phyloP scores from a whole-genome alignment of 2,329 filamentous ascomycete species.

The Calonectria naviculata region DNA sequence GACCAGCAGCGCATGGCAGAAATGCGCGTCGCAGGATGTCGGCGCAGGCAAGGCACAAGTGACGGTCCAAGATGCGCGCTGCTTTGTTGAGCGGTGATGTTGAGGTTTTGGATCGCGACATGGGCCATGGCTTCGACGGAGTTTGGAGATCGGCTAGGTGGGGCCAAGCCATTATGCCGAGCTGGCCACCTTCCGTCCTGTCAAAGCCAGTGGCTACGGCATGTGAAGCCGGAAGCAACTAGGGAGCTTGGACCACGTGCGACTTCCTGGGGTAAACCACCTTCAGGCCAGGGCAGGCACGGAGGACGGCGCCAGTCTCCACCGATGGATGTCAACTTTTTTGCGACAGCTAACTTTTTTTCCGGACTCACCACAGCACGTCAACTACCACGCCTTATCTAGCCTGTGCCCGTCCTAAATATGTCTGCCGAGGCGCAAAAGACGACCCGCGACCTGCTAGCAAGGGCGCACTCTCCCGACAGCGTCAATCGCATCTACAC shows the following conservation, averaged over 20 bases:
- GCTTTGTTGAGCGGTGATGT: not conserved
- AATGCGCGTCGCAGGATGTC: constrained; percentile 17
- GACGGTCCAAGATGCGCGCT: constrained; percentile 18
- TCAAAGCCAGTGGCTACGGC: constrained; percentile 19
- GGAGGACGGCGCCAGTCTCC: constrained; percentile 30
- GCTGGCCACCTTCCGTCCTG: constrained; percentile 14
- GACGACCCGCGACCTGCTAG: constrained; percentile 73
- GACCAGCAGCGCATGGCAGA: constrained; percentile 25
- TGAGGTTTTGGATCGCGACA: constrained; percentile 20
- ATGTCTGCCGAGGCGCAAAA: constrained; percentile 51
- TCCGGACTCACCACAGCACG: not conserved
- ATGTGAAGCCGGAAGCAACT: constrained; percentile 37
- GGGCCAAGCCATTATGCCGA: constrained; percentile 36
- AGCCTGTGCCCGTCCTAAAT: not conserved
- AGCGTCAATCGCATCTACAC: constrained; percentile 78
- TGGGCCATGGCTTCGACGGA: constrained; percentile 10
- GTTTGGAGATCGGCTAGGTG: constrained; percentile 34
- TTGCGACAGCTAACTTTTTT: not conserved
- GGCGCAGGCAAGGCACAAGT: constrained; percentile 5
- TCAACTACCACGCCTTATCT: not conserved
- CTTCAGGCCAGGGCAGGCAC: constrained; percentile 23
- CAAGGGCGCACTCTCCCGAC: constrained; percentile 82
- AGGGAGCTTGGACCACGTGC: constrained; percentile 36
- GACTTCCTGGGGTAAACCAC: constrained; percentile 29
- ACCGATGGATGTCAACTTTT: constrained; percentile 13